phyloP scores from a whole-genome alignment of 805 yeast species.

The Nadsonia fulvescens region DNA sequence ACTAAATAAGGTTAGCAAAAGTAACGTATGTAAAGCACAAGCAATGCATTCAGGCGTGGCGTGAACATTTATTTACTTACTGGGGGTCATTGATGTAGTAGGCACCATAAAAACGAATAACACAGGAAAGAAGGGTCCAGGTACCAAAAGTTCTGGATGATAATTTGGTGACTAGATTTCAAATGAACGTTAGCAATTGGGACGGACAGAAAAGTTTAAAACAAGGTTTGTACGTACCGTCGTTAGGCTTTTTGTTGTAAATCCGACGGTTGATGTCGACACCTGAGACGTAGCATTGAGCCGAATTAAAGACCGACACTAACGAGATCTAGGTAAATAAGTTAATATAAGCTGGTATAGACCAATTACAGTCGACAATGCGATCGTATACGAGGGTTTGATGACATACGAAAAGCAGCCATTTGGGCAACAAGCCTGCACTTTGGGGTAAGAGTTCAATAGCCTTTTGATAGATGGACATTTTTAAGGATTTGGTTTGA shows the following conservation, averaged over 20 bases:
- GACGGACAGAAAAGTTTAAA: no score
- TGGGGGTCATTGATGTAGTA: constrained; percentile 50
- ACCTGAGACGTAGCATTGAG: constrained; percentile 68
- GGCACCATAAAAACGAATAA: constrained; percentile 78
- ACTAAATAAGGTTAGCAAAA: constrained; percentile 5
- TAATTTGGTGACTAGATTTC: no score
- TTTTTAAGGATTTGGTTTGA: no score
- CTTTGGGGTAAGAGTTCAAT: constrained; percentile 12
- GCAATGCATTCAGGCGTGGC: neutral
- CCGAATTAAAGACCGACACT: constrained; percentile 82
- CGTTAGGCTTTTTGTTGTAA: constrained; percentile 43
- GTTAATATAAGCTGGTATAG: constrained; percentile 19
- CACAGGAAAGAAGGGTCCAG: constrained; percentile 80
- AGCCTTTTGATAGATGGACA: no score
- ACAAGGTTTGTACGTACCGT: no score
- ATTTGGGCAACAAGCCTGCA: constrained; percentile 48
- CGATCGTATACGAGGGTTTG: no score
- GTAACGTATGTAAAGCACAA: neutral
- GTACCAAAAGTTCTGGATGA: constrained; percentile 97
- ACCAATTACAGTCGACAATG: constrained; percentile 1
- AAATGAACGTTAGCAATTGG: no score
- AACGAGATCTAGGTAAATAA: constrained; percentile 34
- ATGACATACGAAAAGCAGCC: constrained; percentile 45
- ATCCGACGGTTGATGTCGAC: constrained; percentile 61
- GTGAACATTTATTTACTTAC: constrained; percentile 9